Percentiles rank a stretch among this genome's conserved stretches.
Conservation (phyloP, 768 basidiomycete species). For the Calocybe gangraenosa region DNA sequence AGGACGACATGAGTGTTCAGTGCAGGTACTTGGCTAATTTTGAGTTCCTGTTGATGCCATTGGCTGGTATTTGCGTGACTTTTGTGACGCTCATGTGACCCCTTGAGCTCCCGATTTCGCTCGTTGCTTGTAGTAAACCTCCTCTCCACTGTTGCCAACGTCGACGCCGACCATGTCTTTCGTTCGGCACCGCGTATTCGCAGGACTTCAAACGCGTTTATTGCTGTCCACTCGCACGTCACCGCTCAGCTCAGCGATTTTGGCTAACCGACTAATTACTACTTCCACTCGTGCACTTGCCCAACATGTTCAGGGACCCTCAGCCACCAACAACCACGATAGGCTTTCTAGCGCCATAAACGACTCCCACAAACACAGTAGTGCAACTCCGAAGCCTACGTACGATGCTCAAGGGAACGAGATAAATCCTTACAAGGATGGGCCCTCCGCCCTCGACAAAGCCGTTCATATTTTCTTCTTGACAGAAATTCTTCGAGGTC, state of each 20-base stretch:
- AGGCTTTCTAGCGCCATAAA: constrained; percentile 33
- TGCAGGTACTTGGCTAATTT: constrained; percentile 16
- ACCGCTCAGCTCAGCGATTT: constrained; percentile 28
- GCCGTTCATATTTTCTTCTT: constrained; percentile 97
- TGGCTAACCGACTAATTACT: constrained; percentile 47
- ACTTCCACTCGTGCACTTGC: constrained; percentile 35
- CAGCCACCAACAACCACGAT: constrained; percentile 25
- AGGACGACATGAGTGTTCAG: constrained; percentile 34
- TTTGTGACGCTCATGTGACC: constrained; percentile 32
- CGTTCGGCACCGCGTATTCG: constrained; percentile 43
- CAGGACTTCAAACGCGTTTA: constrained; percentile 50
- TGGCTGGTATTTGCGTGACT: constrained; percentile 31
- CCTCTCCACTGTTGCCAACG: constrained; percentile 40
- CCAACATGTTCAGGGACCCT: constrained; percentile 26
- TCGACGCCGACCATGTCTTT: constrained; percentile 50
- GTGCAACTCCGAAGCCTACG: constrained; percentile 17
- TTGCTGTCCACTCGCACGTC: constrained; percentile 25
- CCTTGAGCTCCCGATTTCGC: constrained; percentile 22
- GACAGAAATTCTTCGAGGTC: constrained; percentile 95
- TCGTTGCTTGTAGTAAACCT: constrained; percentile 11
- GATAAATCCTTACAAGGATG: constrained; percentile 67
- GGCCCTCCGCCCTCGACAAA: constrained; percentile 92
- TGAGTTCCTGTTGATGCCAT: constrained; percentile 38
- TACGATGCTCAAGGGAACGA: constrained; percentile 46
- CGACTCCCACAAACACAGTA: constrained; percentile 21